phyloP scores from a whole-genome alignment of 2,329 filamentous ascomycete species.

The Ambrosiella cleistominuta region DNA sequence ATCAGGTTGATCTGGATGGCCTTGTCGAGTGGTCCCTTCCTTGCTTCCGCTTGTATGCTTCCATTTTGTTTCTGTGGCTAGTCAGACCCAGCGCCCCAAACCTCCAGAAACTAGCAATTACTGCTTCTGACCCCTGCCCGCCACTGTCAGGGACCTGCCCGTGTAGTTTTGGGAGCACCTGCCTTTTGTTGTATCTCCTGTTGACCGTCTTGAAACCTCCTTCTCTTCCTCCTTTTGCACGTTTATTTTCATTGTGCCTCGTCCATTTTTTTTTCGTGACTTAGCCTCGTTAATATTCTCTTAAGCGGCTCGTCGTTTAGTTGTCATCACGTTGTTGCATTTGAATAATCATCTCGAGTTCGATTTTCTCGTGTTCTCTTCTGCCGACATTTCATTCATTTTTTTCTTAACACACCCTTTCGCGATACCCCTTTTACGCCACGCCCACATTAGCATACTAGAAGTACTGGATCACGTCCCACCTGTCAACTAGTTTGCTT shows the following conservation, averaged over 20 bases:
- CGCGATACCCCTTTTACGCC: conserved; percentile 13
- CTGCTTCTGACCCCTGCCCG: no score
- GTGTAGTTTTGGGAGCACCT: neutral
- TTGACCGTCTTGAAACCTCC: neutral
- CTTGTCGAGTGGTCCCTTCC: neutral
- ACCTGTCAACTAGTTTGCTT: neutral
- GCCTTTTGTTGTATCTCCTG: neutral
- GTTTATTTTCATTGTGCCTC: neutral
- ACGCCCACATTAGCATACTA: conserved; percentile 6
- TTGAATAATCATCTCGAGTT: neutral
- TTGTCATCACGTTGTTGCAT: conserved; percentile 9
- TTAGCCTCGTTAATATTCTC: conserved; percentile 1
- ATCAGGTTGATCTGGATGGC: neutral
- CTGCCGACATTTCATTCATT: conserved; percentile 9
- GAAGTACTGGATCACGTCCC: neutral
- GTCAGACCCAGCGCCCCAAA: neutral
- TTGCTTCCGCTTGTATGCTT: neutral
- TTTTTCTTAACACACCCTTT: conserved; percentile 5
- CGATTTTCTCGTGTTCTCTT: conserved; percentile 4
- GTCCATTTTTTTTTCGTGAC: neutral
- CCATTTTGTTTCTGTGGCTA: neutral
- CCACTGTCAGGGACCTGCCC: no score
- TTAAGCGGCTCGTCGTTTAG: neutral
- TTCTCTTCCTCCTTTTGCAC: conserved; percentile 3
- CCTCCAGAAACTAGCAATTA: neutral